Evolutionary conservation across 2,329 filamentous ascomycete genomes (phyloP).

Genomic region (Venturia asperata): DNA sequence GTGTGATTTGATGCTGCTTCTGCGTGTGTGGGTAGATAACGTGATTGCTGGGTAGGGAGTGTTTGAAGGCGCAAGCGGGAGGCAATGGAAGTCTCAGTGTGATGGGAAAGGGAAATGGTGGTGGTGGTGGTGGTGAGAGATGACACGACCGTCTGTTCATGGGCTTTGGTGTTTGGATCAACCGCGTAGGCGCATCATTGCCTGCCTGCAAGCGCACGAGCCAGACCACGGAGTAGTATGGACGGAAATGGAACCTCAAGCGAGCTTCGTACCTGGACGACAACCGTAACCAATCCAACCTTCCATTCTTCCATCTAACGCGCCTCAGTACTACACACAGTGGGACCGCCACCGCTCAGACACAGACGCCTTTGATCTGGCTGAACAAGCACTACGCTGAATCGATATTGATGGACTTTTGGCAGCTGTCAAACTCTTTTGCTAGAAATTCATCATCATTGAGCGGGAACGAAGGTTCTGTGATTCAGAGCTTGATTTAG

Average conservation of each 20-base stretch:
- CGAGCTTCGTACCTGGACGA: neutral
- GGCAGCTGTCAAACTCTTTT: neutral
- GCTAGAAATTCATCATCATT: neutral
- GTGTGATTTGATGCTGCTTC: neutral
- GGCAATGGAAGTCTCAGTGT: neutral
- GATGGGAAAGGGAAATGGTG: neutral
- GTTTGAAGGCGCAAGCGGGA: neutral
- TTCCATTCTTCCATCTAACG: neutral
- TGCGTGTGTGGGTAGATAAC: neutral
- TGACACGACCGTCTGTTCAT: neutral
- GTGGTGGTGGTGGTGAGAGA: slow-evolving; percentile 1
- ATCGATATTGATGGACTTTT: neutral
- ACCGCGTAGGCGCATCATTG: neutral
- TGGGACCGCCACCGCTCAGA: neutral
- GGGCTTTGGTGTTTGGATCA: slow-evolving; percentile 3
- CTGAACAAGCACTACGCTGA: neutral
- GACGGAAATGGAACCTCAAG: slow-evolving; percentile 8
- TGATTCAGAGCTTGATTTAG: too few relatives aligned
- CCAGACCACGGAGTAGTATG: neutral
- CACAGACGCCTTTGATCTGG: neutral
- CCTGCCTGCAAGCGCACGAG: neutral
- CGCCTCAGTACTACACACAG: neutral
- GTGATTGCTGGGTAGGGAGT: neutral
- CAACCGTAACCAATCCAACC: neutral
- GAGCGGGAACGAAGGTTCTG: too few relatives aligned